phyloP scores from a whole-genome alignment of 129 eudicot genomes.

The Oenanthe sinensis region DNA sequence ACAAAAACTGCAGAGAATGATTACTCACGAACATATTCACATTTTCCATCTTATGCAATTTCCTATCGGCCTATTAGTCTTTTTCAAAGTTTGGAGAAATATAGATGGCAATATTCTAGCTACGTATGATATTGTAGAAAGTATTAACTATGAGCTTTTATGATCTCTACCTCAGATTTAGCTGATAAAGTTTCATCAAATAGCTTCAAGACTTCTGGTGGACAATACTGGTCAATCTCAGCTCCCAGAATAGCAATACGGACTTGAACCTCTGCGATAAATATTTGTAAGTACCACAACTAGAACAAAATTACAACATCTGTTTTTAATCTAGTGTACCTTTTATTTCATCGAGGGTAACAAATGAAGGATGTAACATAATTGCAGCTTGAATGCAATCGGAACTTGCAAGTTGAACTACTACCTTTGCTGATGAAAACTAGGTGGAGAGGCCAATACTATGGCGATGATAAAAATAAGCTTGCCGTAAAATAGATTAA shows the following conservation, averaged over 20 bases:
- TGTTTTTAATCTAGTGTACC: conserved; percentile 14
- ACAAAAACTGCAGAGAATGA: not conserved
- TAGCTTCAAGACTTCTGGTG: conserved; percentile 31
- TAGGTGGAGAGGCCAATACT: not conserved
- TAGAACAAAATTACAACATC: not conserved
- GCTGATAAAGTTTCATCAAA: conserved; percentile 35
- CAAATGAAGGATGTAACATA: conserved; percentile 40
- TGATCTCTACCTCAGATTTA: conserved; percentile 10
- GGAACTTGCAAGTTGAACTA: conserved; percentile 32
- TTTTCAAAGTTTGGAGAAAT: not conserved
- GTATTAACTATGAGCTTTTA: not conserved
- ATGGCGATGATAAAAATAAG: not conserved
- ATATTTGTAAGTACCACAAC: not conserved
- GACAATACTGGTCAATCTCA: conserved; percentile 25
- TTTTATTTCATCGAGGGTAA: conserved; percentile 30
- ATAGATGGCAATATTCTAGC: not conserved
- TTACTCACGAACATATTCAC: not conserved
- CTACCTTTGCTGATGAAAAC: not conserved
- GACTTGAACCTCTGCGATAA: conserved; percentile 25
- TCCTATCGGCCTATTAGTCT: not conserved
- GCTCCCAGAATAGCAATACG: conserved; percentile 55
- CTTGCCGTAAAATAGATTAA: not conserved
- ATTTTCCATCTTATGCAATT: not conserved
- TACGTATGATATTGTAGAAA: not conserved
- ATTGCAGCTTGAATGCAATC: conserved; percentile 48